These are phyloP conservation scores for Penicillium malachiteum DNA, from an alignment of 495 filamentous ascomycete species.

Conservation along the genomic window DNA sequence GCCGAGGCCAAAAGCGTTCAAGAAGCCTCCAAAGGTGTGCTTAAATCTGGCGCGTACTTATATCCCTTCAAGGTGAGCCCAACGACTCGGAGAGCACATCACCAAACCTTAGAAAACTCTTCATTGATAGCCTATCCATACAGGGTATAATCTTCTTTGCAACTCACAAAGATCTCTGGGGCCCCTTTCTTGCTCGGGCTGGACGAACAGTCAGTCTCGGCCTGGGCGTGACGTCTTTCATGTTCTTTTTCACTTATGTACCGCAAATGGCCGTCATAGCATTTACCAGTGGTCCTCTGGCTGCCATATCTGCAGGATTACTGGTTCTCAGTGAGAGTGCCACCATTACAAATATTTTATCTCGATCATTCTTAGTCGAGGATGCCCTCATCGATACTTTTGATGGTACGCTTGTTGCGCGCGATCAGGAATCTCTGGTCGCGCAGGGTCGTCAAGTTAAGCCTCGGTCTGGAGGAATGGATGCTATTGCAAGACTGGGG, in stretches of 20 bases:
- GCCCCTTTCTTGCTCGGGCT: constrained; percentile 69
- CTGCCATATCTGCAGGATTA: constrained; percentile 66
- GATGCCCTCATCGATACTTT: constrained; percentile 88
- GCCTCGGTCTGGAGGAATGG: constrained; percentile 33
- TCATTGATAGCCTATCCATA: background rate
- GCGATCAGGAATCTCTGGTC: constrained; percentile 58
- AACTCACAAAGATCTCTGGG: constrained; percentile 43
- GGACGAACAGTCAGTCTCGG: constrained; percentile 69
- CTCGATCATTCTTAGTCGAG: constrained; percentile 72
- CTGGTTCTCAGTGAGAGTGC: constrained; percentile 82
- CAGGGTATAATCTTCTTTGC: constrained; percentile 79
- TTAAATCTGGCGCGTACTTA: constrained; percentile 72
- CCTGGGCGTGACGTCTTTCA: constrained; percentile 64
- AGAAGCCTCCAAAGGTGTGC: constrained; percentile 58
- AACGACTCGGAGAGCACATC: too few relatives aligned
- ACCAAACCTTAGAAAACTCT: background rate
- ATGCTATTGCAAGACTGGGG: constrained; percentile 65
- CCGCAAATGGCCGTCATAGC: constrained; percentile 77
- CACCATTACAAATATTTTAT: constrained; percentile 70
- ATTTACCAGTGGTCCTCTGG: constrained; percentile 82
- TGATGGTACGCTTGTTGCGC: constrained; percentile 70
- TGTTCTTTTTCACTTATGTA: constrained; percentile 90
- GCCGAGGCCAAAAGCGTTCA: constrained; percentile 42
- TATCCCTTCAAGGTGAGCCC: constrained; percentile 75
- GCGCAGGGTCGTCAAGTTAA: constrained; percentile 71